Conservation (phyloP, 208 protist genomes). For the Crithidia sp. region DNA sequence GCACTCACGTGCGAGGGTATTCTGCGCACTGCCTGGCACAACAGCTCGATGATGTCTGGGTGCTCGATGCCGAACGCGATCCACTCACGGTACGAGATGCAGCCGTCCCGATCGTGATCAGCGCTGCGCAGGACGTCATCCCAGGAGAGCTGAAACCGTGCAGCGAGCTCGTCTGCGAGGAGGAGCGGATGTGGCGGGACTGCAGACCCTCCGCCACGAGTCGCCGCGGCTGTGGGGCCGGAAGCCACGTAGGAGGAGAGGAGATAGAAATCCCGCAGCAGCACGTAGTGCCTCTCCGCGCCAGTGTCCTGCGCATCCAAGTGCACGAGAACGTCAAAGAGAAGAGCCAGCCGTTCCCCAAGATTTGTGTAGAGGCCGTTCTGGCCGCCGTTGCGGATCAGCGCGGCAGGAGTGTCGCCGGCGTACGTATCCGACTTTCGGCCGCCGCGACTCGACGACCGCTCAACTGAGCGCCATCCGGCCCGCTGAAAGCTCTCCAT, state of each 20-base stretch:
- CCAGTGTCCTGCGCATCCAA: constrained; percentile 24
- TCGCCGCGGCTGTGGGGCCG: constrained; percentile 11
- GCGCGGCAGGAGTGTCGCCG: neutral
- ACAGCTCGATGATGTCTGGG: constrained; percentile 42
- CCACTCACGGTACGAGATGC: constrained; percentile 64
- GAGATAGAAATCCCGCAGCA: constrained; percentile 50
- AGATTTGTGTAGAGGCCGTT: constrained; percentile 17
- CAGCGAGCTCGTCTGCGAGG: constrained; percentile 15
- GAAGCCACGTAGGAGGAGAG: constrained; percentile 21
- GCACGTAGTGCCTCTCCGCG: constrained; percentile 37
- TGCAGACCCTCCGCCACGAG: constrained; percentile 7
- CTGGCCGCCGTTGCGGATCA: constrained; percentile 14
- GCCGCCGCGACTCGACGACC: neutral
- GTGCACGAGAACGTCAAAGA: constrained; percentile 34
- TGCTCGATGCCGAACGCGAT: constrained; percentile 46
- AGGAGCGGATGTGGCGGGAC: neutral
- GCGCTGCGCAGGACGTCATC: constrained; percentile 51
- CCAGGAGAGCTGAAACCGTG: constrained; percentile 17
- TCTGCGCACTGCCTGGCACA: constrained; percentile 31
- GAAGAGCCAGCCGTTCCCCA: constrained; percentile 16
- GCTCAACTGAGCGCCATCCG: neutral
- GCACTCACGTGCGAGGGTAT: constrained; percentile 15
- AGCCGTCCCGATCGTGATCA: constrained; percentile 53
- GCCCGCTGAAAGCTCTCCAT: neutral
- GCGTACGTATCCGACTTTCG: neutral